Evolutionary conservation across 352 stramenopile species (phyloP), one percentile per base, ranked within the genome.

Genomic region (Peronospora destructor): DNA sequence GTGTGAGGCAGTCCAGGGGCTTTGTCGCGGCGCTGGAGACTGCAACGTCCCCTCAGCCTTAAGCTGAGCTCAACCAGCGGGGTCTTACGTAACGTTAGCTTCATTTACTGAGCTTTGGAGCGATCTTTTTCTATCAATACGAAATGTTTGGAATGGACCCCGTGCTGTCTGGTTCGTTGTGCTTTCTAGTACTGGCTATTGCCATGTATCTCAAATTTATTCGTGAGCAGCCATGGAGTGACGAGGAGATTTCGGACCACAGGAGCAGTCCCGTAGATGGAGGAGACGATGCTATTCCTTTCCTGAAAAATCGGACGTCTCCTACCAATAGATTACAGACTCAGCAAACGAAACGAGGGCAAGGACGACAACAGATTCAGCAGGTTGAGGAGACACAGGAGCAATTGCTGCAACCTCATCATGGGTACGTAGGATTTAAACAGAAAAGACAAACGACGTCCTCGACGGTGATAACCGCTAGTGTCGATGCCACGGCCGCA

Each of bases 151-250:
- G 50, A 21, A 88, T 93, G 76, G 82, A 93, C 64, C 82, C 81
- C 8, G 82, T 93, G 55, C 66, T 93, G 29, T 86, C 82, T 23
- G 82, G 82, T n/a, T 93, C 82, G 61, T 67, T 93, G 21, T 93
- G 82, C 55, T 93, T 93, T 56, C 60, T 93, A 40, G 78, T 87
- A 59, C 64, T 93, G 39, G 80, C 82, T 45, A 84, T 93, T 49
- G 73, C 84, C 52, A 88, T 93, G 82, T 93, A 93, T 64, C 73
- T 93, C 52, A 87, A 87, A 49, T 93, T 93, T 47, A 87, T 93
- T 49, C 73, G 80, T 42, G 76, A 87, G 56, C 72, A 86, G 50
- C 75, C 70, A 45, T 71, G 69, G 66, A 40, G 66, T 37, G 76
- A 84, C 39, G 79, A 85, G 36, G 71, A 84, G 30, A 46, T 77